Percentiles rank a stretch among this genome's conserved stretches.
phyloP scores from a whole-genome alignment of 202 grass and related monocot species.

The Saccharum hybrid region DNA sequence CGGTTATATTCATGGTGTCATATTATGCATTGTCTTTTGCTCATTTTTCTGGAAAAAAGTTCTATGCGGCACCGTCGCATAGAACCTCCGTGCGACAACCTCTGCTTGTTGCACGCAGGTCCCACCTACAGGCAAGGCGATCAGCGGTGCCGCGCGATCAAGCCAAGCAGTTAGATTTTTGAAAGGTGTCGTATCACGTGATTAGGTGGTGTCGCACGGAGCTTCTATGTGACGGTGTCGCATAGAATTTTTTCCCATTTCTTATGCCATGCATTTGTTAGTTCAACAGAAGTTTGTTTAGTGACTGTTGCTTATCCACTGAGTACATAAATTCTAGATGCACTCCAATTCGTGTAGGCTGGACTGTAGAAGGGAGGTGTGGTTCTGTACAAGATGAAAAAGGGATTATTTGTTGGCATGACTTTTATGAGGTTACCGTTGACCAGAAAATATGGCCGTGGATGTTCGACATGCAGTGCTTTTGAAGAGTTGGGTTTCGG shows the following conservation, averaged over 20 bases:
- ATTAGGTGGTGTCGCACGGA: too few species aligned
- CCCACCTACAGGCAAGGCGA: too few species aligned
- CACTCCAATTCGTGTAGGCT: not conserved
- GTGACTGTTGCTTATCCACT: not conserved
- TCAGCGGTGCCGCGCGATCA: too few species aligned
- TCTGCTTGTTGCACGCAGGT: too few species aligned
- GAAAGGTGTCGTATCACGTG: too few species aligned
- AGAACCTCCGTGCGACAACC: too few species aligned
- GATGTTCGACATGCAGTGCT: not conserved
- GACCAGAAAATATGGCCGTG: not conserved
- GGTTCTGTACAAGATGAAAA: not conserved
- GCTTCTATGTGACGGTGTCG: too few species aligned
- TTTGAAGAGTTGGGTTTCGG: not conserved
- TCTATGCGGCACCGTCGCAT: too few species aligned
- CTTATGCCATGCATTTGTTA: not conserved
- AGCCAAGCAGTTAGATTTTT: too few species aligned
- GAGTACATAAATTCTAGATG: not conserved
- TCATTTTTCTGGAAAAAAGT: not conserved
- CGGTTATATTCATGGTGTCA: not conserved
- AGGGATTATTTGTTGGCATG: not conserved
- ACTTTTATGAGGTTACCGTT: not conserved
- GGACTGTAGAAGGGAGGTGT: not conserved
- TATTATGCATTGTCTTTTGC: conserved; percentile 1
- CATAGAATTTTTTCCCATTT: not conserved
- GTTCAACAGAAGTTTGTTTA: not conserved